Evolutionary conservation across 2,329 filamentous ascomycete genomes (phyloP).

Genomic region (Penicillium sp.): DNA sequence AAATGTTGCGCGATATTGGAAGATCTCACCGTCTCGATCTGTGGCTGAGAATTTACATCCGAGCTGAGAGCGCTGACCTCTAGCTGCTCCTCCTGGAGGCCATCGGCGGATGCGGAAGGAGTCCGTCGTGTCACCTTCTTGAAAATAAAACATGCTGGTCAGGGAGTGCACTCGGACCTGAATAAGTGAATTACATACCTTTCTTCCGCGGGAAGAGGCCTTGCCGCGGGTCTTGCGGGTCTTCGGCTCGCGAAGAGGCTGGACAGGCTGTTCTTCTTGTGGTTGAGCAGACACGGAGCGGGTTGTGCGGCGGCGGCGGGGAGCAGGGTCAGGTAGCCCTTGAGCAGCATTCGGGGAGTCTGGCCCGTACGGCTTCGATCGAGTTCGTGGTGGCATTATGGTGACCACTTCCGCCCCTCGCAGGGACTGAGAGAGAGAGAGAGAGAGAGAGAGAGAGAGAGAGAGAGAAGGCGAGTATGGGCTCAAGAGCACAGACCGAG

Average conservation of each 20-base stretch:
- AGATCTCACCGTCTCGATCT: slow-evolving; percentile 1
- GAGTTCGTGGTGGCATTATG: slow-evolving; percentile 31
- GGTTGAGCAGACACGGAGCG: slow-evolving; percentile 16
- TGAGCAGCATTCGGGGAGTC: slow-evolving; percentile 24
- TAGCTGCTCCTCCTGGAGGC: slow-evolving; percentile 2
- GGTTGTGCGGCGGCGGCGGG: slow-evolving; percentile 14
- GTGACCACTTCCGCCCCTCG: not conserved
- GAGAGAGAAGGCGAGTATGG: not conserved
- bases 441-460: not conserved
- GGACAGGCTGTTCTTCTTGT: slow-evolving; percentile 4
- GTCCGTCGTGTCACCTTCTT: not conserved
- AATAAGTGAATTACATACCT: slow-evolving; percentile 3
- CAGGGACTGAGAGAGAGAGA: not conserved
- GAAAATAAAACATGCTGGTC: not conserved
- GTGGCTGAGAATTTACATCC: not conserved
- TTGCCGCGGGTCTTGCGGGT: slow-evolving; percentile 5
- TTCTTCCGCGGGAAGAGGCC: slow-evolving; percentile 7
- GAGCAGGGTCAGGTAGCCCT: slow-evolving; percentile 2
- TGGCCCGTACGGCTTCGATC: slow-evolving; percentile 33
- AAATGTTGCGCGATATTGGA: not conserved
- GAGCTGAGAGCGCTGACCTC: not conserved
- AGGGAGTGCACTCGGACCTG: not conserved
- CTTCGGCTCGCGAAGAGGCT: slow-evolving; percentile 4
- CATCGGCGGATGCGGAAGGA: not conserved
- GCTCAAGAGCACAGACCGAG: not conserved